A percentile compares a stretch with the other conserved stretches of the same genome.
Evolutionary conservation across 768 basidiomycete species (phyloP).

Genomic region (Russula griseocarnosa): DNA sequence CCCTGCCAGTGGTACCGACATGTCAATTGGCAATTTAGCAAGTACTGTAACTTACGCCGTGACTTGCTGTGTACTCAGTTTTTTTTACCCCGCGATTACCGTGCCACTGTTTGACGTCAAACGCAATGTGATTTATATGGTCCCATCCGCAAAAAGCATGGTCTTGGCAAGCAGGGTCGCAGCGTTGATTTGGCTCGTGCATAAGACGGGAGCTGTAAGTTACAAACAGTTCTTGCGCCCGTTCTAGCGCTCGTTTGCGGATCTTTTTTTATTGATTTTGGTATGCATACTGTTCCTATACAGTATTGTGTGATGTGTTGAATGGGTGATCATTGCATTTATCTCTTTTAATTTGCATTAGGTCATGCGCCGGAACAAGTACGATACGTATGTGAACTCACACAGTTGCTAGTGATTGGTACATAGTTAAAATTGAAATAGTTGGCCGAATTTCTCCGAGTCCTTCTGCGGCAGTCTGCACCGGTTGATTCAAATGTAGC

Average conservation of each 20-base stretch:
- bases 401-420: no score
- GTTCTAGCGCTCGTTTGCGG: background rate
- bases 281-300: no score
- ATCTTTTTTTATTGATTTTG: background rate
- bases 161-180: constrained; percentile 1
- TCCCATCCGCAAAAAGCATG: constrained; percentile 15
- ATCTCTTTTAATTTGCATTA: no score
- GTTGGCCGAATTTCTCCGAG: no score
- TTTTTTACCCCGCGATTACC: no score
- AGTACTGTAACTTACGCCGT: background rate
- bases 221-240: background rate
- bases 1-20: background rate
- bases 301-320: background rate
- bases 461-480: no score
- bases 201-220: background rate
- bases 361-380: no score
- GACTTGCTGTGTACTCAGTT: background rate
- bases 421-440: no score
- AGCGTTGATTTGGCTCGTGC: background rate
- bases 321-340: no score
- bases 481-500: no score
- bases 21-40: background rate
- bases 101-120: background rate
- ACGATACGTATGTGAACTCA: no score
- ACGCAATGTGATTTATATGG: background rate